phyloP scores from a whole-genome alignment of 805 yeast genomes.

The Wickerhamomyces bovis region DNA sequence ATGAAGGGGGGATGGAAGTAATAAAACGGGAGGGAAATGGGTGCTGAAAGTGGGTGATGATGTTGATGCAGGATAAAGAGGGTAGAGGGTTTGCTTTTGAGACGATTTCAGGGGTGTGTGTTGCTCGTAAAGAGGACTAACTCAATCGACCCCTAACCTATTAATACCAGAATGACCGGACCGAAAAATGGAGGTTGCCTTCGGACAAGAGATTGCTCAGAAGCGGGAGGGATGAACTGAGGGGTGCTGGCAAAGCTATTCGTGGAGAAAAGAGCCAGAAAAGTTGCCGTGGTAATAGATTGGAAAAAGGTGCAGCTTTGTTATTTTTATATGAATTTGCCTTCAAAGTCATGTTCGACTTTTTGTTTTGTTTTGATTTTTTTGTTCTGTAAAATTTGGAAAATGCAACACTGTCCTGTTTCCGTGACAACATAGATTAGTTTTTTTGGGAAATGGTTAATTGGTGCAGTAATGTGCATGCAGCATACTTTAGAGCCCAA shows the following conservation, averaged over 20 bases:
- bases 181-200: no score
- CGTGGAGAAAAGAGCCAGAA: neutral
- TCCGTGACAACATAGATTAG: neutral
- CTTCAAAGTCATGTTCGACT: neutral
- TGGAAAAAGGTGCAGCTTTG: neutral
- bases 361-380: conserved; percentile 3
- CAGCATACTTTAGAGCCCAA: neutral
- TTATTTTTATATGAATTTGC: neutral
- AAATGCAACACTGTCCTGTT: neutral
- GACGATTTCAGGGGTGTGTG: no score
- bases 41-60: neutral
- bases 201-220: no score
- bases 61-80: neutral
- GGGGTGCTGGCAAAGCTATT: no score
- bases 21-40: neutral
- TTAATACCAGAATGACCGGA: neutral
- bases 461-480: neutral
- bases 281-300: neutral
- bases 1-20: neutral
- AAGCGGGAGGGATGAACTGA: no score
- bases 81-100: no score
- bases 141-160: neutral
- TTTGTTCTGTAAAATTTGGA: neutral
- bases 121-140: neutral
- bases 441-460: neutral